Base-by-base conservation (phyloP, 2,329 filamentous ascomycete species). In the Microcyclosporella mali region DNA sequence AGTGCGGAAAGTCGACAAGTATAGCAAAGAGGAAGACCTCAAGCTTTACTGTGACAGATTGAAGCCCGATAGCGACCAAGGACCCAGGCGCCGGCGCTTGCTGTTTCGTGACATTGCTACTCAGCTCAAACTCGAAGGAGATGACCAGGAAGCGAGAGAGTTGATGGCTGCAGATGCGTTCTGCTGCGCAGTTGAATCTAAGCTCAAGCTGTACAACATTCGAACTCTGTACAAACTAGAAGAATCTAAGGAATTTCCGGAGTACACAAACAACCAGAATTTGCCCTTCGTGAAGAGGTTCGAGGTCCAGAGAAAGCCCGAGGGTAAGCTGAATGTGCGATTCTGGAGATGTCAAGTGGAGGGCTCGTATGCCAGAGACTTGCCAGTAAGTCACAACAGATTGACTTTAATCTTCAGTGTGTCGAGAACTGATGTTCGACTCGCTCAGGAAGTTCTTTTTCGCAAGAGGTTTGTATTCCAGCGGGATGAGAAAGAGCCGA, bases 21-120 rank as follows among this genome's bases (percentile, higher is more conserved):
- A 33, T 18, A 31, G 40, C 33, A 37, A 27, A 28, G 18, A 15
- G 6, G 40, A 37, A 11, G 40, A 42, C 17, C 14, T 42, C 15
- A 21, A 42, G 31, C 7, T 15, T 33, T 33, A 15, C 7, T 14
- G 6, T 11, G n/a, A 6, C 7, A 29, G 28, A 29, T 29, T 29
- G 28, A 15, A 8, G 31, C 8, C 7, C 12, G 17, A 14, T 33
- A 11, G n/a, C 8, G 31, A 6, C 6, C n/a, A 15, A 33, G 31
- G 12, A 15, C n/a, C 31, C 8, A 11, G n/a, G 31, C 12, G 7
- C 17, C 31, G 31, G 17, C 12, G n/a, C n/a, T n/a, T n/a, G n/a
- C n/a, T n/a, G n/a, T n/a, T n/a, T n/a, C n/a, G n/a, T n/a, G n/a
- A n/a, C n/a, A n/a, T n/a, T n/a, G n/a, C n/a, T n/a, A n/a, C n/a